Evolutionary conservation across 345 rosid species (phyloP).

Genomic region (Arabidopsis suecica): DNA sequence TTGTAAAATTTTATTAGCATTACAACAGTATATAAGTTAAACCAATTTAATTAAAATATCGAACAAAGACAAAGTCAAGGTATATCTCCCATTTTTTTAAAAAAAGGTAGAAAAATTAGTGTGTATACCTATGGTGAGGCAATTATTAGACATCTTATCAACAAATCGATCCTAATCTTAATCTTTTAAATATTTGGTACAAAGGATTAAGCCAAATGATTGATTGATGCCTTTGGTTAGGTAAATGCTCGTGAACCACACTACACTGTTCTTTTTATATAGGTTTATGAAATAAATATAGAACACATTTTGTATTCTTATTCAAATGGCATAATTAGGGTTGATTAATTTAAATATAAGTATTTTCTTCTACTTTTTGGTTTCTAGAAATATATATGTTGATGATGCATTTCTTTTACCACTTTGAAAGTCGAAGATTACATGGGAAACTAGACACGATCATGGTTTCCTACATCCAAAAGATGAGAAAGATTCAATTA

Average conservation of each 20-base stretch:
- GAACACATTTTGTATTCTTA: constrained; percentile 19
- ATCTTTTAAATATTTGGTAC: constrained; percentile 31
- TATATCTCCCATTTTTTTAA: not conserved
- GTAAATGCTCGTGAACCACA: constrained; percentile 46
- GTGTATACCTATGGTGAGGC: constrained; percentile 28
- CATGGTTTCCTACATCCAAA: constrained; percentile 28
- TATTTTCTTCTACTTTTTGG: not conserved
- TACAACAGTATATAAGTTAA: not conserved
- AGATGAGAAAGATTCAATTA: constrained; percentile 39
- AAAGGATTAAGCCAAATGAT: constrained; percentile 36
- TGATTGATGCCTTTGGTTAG: constrained; percentile 26
- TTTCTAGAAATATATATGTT: too few species aligned
- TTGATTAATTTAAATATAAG: constrained; percentile 2
- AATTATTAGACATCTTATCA: constrained; percentile 40
- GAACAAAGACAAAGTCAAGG: not conserved
- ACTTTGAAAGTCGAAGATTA: constrained; percentile 7
- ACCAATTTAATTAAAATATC: not conserved
- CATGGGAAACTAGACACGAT: constrained; percentile 31
- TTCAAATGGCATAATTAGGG: constrained; percentile 17
- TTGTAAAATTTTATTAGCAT: not conserved
- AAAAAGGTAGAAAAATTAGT: not conserved
- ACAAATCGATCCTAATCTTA: constrained; percentile 33
- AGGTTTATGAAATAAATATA: not conserved
- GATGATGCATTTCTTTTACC: not conserved
- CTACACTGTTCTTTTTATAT: not conserved